phyloP scores from a whole-genome alignment of 2,329 filamentous ascomycete genomes.

The Nemania diffusa region DNA sequence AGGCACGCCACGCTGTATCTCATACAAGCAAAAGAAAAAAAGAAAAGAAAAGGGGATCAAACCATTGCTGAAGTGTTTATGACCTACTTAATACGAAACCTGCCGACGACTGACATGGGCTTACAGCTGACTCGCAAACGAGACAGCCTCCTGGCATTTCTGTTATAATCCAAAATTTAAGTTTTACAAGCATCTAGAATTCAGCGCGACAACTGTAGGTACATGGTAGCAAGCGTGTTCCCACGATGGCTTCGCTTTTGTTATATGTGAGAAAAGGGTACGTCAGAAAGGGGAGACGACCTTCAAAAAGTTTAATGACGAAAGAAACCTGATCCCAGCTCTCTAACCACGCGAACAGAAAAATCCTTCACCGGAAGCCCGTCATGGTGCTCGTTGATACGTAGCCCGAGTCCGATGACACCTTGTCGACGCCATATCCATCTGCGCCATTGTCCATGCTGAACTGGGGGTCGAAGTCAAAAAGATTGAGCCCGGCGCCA shows the following conservation, averaged over 20 bases:
- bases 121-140: background rate
- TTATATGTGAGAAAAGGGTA: background rate
- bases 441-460: conserved; percentile 26
- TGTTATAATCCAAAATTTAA: background rate
- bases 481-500: background rate
- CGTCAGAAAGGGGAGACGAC: background rate
- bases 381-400: conserved; percentile 41
- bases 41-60: background rate
- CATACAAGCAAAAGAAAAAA: background rate
- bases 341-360: background rate
- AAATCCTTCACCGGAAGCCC: conserved; percentile 22
- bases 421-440: conserved; percentile 36
- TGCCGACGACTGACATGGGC: no score
- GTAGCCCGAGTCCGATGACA: conserved; percentile 47
- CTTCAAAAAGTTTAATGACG: background rate
- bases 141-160: background rate
- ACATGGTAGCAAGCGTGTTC: background rate
- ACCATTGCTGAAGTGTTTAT: no score
- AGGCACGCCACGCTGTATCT: background rate
- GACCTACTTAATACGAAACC: no score
- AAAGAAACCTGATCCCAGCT: background rate
- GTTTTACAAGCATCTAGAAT: background rate
- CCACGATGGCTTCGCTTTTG: background rate
- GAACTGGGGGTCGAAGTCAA: conserved; percentile 35
- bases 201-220: background rate